These are phyloP conservation scores for Hypoxylon sp. DNA, from an alignment of 2,329 filamentous ascomycete genomes.

Conservation along the genomic window DNA sequence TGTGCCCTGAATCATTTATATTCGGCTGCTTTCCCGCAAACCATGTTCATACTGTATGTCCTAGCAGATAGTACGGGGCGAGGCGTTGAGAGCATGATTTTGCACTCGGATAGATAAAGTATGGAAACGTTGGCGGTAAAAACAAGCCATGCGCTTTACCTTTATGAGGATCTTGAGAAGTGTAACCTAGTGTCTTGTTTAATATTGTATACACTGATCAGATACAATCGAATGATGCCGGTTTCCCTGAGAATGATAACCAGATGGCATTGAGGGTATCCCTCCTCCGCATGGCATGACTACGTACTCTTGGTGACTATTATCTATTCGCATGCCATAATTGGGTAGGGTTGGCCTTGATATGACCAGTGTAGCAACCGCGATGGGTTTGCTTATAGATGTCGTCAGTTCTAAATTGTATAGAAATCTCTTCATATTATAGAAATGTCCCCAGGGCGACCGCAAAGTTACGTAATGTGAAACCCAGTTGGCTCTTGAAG, in stretches of 20 bases:
- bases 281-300: background rate
- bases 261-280: constrained; percentile 22
- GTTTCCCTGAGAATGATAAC: constrained; percentile 11
- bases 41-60: background rate
- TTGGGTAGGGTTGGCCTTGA: constrained; percentile 27
- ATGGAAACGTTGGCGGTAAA: background rate
- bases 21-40: background rate
- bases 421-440: background rate
- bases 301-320: constrained; percentile 7
- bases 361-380: background rate
- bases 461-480: background rate
- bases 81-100: constrained; percentile 4
- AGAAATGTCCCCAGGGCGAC: background rate
- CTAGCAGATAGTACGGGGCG: background rate
- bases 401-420: background rate
- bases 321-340: constrained; percentile 10
- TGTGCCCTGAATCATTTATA: background rate
- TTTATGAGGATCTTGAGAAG: constrained; percentile 1
- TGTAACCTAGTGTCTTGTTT: constrained; percentile 5
- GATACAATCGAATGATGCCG: constrained; percentile 15
- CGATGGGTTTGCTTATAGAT: background rate
- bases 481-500: background rate
- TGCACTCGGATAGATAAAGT: constrained; percentile 12
- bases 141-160: constrained; percentile 1
- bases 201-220: constrained; percentile 20